Conservation (phyloP, 2,329 filamentous ascomycete species). For the Pseudopyricularia cyperi region DNA sequence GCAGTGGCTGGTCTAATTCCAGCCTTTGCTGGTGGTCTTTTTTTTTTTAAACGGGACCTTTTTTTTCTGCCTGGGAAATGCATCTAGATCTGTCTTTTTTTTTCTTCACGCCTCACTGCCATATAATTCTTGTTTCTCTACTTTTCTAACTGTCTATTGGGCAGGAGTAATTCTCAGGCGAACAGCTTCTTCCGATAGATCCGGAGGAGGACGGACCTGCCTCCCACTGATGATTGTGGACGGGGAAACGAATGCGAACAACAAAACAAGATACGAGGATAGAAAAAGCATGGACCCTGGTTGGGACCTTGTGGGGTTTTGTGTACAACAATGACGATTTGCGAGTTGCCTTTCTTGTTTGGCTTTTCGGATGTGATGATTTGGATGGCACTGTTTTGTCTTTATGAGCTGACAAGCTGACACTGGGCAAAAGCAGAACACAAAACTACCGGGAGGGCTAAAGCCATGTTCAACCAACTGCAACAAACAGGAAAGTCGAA, state of each 20-base stretch:
- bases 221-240: not conserved
- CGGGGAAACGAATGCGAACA: not conserved
- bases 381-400: too few species aligned
- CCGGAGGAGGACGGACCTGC: not conserved
- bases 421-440: too few species aligned
- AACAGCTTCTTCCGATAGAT: not conserved
- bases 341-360: not conserved
- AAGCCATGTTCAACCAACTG: too few species aligned
- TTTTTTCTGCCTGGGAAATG: not conserved
- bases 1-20: not conserved
- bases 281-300: not conserved
- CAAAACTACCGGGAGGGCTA: too few species aligned
- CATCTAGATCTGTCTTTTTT: slow-evolving; percentile 1
- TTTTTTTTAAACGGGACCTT: not conserved
- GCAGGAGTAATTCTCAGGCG: not conserved
- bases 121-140: not conserved
- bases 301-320: not conserved
- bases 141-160: not conserved
- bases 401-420: too few species aligned
- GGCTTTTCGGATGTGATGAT: not conserved
- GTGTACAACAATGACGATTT: not conserved
- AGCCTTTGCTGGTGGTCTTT: not conserved
- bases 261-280: not conserved
- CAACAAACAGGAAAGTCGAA: too few species aligned
- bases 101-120: not conserved